These are phyloP conservation scores for Nakaseomyces kungkrabaensis DNA, from an alignment of 1,139 yeast species.

Conservation along the genomic window DNA sequence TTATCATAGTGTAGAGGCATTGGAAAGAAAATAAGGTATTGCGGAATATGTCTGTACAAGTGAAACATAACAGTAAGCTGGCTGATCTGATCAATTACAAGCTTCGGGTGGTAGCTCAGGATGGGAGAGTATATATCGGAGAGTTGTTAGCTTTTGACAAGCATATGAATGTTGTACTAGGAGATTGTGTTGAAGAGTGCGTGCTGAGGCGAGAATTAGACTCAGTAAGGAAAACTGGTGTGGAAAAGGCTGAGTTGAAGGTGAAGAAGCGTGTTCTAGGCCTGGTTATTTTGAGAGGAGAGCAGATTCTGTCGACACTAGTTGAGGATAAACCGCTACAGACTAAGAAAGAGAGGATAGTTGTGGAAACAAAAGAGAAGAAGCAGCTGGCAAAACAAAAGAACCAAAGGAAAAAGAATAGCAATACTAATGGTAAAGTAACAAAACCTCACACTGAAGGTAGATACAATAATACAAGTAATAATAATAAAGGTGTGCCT, in stretches of 20 bases:
- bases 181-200: slow-evolving; percentile 79
- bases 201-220: slow-evolving; percentile 49
- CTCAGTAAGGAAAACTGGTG: slow-evolving; percentile 32
- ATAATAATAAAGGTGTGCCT: neutral
- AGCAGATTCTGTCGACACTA: slow-evolving; percentile 71
- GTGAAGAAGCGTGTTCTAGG: slow-evolving; percentile 61
- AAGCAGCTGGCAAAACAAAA: slow-evolving; percentile 20
- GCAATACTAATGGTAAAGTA: neutral
- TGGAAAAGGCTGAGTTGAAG: slow-evolving; percentile 17
- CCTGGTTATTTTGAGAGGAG: slow-evolving; percentile 77
- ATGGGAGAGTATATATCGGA: slow-evolving; percentile 70
- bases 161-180: slow-evolving; percentile 76
- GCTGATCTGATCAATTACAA: slow-evolving; percentile 68
- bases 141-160: slow-evolving; percentile 80
- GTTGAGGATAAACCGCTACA: slow-evolving; percentile 64
- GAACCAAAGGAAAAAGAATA: slow-evolving; percentile 10
- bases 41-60: slow-evolving; percentile 8
- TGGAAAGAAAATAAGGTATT: neutral
- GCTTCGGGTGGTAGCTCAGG: slow-evolving; percentile 62
- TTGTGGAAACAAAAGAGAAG: slow-evolving; percentile 17
- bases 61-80: slow-evolving; percentile 31
- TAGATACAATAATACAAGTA: neutral
- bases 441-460: slow-evolving; percentile 11
- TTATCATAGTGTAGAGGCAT: neutral
- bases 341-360: slow-evolving; percentile 36